These are phyloP conservation scores for Macrophomina tecta DNA, from an alignment of 2,329 filamentous ascomycete genomes.

Conservation along the genomic window DNA sequence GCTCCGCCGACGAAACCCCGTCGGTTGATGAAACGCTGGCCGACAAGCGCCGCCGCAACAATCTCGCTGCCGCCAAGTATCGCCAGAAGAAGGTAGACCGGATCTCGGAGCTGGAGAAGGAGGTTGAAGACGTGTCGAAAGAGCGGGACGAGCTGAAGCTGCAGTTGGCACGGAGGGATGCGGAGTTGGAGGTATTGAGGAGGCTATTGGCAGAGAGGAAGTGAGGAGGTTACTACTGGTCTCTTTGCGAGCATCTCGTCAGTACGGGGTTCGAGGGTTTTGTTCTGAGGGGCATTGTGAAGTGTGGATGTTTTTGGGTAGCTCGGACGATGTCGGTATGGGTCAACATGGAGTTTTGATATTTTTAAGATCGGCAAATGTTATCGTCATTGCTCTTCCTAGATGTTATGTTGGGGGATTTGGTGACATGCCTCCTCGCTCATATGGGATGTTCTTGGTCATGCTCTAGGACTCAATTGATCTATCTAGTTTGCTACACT, in stretches of 20 bases:
- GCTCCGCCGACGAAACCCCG: neutral
- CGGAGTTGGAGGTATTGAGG: constrained; percentile 67
- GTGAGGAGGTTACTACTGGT: neutral
- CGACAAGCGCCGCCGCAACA: constrained; percentile 69
- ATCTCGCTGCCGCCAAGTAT: constrained; percentile 73
- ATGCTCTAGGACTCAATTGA: neutral
- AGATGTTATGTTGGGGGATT: no score
- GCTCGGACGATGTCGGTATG: constrained; percentile 27
- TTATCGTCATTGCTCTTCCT: constrained; percentile 19
- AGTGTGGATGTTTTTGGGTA: neutral
- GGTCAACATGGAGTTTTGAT: constrained; percentile 7
- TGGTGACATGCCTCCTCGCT: constrained; percentile 4
- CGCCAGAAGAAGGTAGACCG: constrained; percentile 73
- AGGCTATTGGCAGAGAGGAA: constrained; percentile 41
- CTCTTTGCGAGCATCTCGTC: neutral
- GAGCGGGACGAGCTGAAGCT: constrained; percentile 70
- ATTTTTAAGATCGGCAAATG: constrained; percentile 5
- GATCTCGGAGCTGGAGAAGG: constrained; percentile 65
- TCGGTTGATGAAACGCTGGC: neutral
- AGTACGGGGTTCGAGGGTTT: no score
- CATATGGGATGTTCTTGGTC: neutral
- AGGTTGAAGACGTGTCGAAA: constrained; percentile 62
- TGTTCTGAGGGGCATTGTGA: neutral
- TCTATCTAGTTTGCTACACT: neutral
- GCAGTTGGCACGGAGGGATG: constrained; percentile 68